phyloP scores from a whole-genome alignment of 2,329 filamentous ascomycete species.

The Colletotrichum trifolii region DNA sequence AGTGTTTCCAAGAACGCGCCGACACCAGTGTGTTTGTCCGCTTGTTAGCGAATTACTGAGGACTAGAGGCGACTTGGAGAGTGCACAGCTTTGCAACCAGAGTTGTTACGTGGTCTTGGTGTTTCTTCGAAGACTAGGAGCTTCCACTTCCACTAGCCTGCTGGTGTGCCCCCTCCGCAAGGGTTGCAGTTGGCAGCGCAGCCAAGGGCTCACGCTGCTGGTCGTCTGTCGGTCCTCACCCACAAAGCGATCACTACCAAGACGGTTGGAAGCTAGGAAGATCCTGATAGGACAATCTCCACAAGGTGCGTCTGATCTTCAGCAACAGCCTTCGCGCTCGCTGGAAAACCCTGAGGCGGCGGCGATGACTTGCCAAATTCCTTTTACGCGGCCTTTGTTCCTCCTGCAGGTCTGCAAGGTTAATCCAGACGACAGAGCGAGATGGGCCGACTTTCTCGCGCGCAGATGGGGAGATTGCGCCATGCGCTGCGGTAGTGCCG shows the following conservation, averaged over 20 bases:
- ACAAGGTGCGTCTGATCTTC: slow-evolving; percentile 33
- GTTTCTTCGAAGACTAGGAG: slow-evolving; percentile 4
- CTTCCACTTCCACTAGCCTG: neutral
- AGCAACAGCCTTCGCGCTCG: slow-evolving; percentile 1
- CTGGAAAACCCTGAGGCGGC: slow-evolving; percentile 13
- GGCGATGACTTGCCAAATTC: slow-evolving; percentile 5
- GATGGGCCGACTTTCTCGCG: slow-evolving; percentile 2
- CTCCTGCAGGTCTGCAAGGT: slow-evolving; percentile 28
- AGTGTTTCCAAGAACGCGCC: neutral
- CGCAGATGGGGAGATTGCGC: slow-evolving; percentile 6
- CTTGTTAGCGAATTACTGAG: neutral
- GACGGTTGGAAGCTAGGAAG: slow-evolving; percentile 15
- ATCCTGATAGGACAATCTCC: slow-evolving; percentile 31
- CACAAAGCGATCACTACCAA: slow-evolving; percentile 30
- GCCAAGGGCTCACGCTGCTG: neutral
- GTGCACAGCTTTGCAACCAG: too few relatives aligned
- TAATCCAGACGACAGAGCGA: slow-evolving; percentile 15
- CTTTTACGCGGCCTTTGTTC: neutral
- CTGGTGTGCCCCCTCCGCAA: neutral
- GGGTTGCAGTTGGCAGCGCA: slow-evolving; percentile 3
- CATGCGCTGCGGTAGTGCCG: slow-evolving; percentile 12
- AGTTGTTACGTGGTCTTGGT: too few relatives aligned
- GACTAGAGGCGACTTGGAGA: neutral
- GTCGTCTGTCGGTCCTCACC: slow-evolving; percentile 1
- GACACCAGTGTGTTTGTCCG: neutral